These are phyloP conservation scores for Phytophthora capsici DNA, from an alignment of 352 stramenopile genomes.

Conservation along the genomic window DNA sequence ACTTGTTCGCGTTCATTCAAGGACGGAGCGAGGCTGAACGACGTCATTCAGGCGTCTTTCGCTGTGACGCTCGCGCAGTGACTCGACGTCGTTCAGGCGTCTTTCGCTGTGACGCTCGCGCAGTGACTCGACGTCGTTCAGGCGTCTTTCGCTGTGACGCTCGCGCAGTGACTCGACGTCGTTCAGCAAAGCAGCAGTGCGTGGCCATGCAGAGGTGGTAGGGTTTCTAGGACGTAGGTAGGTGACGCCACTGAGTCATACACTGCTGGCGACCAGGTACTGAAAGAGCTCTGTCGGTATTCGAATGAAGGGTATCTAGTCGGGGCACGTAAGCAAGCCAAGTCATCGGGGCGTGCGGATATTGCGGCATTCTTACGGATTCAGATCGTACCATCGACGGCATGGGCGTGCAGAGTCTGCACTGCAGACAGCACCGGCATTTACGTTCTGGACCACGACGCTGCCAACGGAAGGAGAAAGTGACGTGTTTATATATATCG, in stretches of 20 bases:
- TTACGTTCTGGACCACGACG: constrained; percentile 24
- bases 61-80: no score
- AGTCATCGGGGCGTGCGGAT: constrained; percentile 22
- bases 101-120: constrained; percentile 42
- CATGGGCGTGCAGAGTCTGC: constrained; percentile 37
- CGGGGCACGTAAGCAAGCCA: constrained; percentile 31
- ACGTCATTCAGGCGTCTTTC: constrained; percentile 33
- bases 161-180: no score
- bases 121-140: constrained; percentile 24
- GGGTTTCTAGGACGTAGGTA: constrained; percentile 29
- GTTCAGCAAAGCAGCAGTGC: constrained; percentile 27
- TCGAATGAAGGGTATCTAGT: constrained; percentile 41
- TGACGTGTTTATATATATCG: no score
- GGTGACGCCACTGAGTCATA: constrained; percentile 33
- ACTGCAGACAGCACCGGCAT: constrained; percentile 31
- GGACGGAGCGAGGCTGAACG: constrained; percentile 8
- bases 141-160: constrained; percentile 42
- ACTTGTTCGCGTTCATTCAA: constrained; percentile 42
- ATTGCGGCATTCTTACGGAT: constrained; percentile 28
- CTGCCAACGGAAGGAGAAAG: constrained; percentile 30
- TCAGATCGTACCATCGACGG: constrained; percentile 30
- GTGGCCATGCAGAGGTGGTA: constrained; percentile 36
- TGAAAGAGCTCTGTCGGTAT: constrained; percentile 39
- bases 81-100: constrained; percentile 30
- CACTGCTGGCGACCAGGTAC: constrained; percentile 33